Percentiles rank a stretch among this genome's conserved stretches.
Evolutionary conservation across 2,329 filamentous ascomycete genomes (phyloP).

Genomic region (Talaromyces sp.): DNA sequence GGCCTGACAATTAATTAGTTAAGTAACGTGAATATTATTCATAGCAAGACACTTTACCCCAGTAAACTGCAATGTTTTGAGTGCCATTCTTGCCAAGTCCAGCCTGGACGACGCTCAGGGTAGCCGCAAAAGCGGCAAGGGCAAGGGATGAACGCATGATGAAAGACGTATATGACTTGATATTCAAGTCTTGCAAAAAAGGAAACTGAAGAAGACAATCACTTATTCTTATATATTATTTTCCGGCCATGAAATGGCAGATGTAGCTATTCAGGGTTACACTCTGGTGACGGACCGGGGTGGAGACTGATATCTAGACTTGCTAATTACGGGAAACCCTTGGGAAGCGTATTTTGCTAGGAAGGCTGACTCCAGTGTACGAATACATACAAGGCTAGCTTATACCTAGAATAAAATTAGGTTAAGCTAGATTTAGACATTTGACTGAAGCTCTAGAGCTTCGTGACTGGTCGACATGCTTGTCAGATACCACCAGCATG

Average conservation of each 20-base stretch:
- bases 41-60: conserved; percentile 40
- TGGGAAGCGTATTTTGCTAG: neutral
- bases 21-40: neutral
- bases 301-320: neutral
- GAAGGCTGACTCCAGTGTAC: neutral
- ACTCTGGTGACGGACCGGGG: neutral
- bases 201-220: neutral
- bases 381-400: neutral
- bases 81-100: conserved; percentile 39
- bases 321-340: neutral
- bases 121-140: conserved; percentile 16
- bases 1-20: conserved; percentile 22
- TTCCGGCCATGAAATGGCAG: neutral
- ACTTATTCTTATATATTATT: neutral
- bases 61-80: conserved; percentile 60
- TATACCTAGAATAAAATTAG: neutral
- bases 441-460: neutral
- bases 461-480: neutral
- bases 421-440: neutral
- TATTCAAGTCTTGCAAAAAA: neutral
- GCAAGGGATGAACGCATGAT: neutral
- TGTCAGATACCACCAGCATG: neutral
- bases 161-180: neutral
- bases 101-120: conserved; percentile 29
- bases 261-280: neutral